A percentile compares a stretch with the other conserved stretches of the same genome.
These are phyloP conservation scores for Chlamydomonas schloesseri DNA, from an alignment of 139 green algal species.

Conservation along the genomic window DNA sequence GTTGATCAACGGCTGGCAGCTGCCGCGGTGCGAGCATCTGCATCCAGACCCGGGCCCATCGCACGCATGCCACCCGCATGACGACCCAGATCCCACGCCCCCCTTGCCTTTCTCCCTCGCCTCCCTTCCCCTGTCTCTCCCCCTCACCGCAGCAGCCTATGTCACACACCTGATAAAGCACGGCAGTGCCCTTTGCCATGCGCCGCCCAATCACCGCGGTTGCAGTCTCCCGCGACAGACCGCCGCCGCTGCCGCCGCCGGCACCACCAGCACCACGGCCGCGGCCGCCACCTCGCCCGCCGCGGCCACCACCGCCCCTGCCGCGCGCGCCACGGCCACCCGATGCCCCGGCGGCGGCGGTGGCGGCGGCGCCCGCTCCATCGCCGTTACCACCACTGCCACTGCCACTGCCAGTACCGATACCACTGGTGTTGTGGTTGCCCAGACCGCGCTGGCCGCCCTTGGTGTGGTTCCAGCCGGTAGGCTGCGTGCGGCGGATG, in stretches of 20 bases:
- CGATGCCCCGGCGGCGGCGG: too few species aligned
- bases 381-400: background rate
- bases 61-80: too few species aligned
- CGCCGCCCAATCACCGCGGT: slow-evolving; percentile 47
- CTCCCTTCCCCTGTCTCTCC: too few species aligned
- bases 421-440: background rate
- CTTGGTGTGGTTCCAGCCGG: slow-evolving; percentile 83
- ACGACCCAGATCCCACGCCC: too few species aligned
- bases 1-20: too few species aligned
- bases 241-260: background rate
- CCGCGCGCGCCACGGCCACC: background rate
- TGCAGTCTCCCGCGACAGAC: slow-evolving; percentile 12
- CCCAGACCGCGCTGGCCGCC: background rate
- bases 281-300: background rate
- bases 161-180: slow-evolving; percentile 90
- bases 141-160: too few species aligned
- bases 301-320: background rate
- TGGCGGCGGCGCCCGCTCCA: background rate
- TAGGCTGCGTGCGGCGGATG: slow-evolving; percentile 65
- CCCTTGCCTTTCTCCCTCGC: too few species aligned
- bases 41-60: too few species aligned
- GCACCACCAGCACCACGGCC: background rate
- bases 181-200: slow-evolving; percentile 76
- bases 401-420: background rate
- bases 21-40: too few species aligned